A percentile compares a stretch with the other conserved stretches of the same genome.
Evolutionary conservation across 2,329 filamentous ascomycete species (phyloP).

Genomic region (Meredithiella fracta): DNA sequence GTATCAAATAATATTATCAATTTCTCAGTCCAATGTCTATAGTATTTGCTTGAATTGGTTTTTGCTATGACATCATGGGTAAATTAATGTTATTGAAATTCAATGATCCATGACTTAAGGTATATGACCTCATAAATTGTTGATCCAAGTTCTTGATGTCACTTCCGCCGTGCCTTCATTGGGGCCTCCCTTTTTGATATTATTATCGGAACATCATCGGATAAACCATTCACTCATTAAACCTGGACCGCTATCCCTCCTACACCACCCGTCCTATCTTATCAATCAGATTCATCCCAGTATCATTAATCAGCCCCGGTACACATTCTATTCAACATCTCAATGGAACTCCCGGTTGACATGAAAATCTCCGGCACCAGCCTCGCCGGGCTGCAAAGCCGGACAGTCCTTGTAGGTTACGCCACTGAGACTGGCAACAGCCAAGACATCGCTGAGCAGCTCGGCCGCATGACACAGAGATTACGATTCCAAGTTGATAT

Average conservation of each 20-base stretch:
- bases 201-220: not conserved
- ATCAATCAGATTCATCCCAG: not conserved
- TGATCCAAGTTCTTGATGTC: no score
- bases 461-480: constrained; percentile 57
- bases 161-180: no score
- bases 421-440: constrained; percentile 91
- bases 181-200: no score
- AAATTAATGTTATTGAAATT: no score
- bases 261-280: not conserved
- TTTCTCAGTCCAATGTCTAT: no score
- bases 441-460: constrained; percentile 76
- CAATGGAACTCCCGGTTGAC: no score
- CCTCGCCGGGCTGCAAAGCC: not conserved
- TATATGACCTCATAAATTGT: no score
- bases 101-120: no score
- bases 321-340: not conserved
- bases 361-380: not conserved
- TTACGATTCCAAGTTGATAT: constrained; percentile 63
- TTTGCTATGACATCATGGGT: no score
- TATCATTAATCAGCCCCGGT: not conserved
- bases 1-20: no score
- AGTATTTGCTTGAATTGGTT: no score
- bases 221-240: not conserved
- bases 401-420: constrained; percentile 58
- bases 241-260: not conserved